Conservation (phyloP, 106 monocot species). For the Narthecium ossifragum region DNA sequence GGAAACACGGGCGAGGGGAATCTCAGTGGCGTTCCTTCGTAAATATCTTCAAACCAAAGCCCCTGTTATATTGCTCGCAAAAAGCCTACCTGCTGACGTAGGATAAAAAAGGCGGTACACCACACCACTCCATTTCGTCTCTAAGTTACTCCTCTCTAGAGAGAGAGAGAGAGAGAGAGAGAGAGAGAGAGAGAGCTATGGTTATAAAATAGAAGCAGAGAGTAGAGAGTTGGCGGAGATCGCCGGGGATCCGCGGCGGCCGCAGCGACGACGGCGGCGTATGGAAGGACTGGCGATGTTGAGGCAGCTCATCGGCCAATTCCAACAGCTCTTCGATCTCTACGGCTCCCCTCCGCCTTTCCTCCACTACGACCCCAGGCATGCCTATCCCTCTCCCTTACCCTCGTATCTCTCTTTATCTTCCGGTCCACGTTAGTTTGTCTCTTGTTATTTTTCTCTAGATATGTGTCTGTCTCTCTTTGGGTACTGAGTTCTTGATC, state of each 20-base stretch:
- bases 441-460: no score
- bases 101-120: background rate
- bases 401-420: background rate
- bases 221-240: background rate
- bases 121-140: no score
- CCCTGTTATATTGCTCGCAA: background rate
- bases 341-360: constrained; percentile 20
- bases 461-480: no score
- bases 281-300: constrained; percentile 26
- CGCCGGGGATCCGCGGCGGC: background rate
- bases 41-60: background rate
- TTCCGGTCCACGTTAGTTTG: no score
- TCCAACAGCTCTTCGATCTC: constrained; percentile 39
- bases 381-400: background rate
- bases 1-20: background rate
- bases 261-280: constrained; percentile 16
- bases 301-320: constrained; percentile 32
- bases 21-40: background rate
- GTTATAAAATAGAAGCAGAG: background rate
- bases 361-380: constrained; percentile 1
- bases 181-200: background rate
- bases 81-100: background rate
- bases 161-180: background rate
- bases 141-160: no score
- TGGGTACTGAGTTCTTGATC: no score